Conservation (phyloP, 345 rosid species). For the Aquilaria malaccensis region DNA sequence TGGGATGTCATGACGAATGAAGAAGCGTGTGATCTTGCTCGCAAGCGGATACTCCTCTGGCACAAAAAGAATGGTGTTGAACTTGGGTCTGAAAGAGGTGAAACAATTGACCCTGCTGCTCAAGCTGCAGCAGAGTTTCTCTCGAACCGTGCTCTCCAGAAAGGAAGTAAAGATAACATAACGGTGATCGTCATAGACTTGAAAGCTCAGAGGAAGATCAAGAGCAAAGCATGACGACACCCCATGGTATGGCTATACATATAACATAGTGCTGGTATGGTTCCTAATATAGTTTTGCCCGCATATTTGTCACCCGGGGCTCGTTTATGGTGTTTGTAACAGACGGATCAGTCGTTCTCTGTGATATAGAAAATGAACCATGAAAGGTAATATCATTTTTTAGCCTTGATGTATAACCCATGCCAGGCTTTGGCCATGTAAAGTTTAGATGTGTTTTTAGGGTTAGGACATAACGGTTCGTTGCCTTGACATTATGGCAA, state of each 20-base stretch:
- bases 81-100: constrained; percentile 39
- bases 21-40: constrained; percentile 86
- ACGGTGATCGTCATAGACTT: constrained; percentile 78
- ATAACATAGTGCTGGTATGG: constrained; percentile 9
- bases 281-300: constrained; percentile 17
- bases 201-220: constrained; percentile 91
- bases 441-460: constrained; percentile 23
- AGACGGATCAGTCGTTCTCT: constrained; percentile 8
- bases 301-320: constrained; percentile 33
- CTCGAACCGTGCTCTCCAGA: constrained; percentile 68
- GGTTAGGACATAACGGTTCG: constrained; percentile 18
- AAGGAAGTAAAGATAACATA: constrained; percentile 90
- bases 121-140: constrained; percentile 92
- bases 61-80: constrained; percentile 67
- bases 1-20: constrained; percentile 97
- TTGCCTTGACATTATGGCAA: constrained; percentile 14
- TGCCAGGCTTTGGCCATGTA: constrained; percentile 27
- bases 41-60: constrained; percentile 77
- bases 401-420: constrained; percentile 1
- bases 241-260: background rate
- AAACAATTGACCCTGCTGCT: constrained; percentile 66
- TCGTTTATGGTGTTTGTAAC: constrained; percentile 10
- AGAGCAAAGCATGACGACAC: constrained; percentile 45
- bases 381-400: constrained; percentile 4
- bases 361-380: constrained; percentile 18